Evolutionary conservation across 2,329 filamentous ascomycete species (phyloP).

Genomic region (Sporothrix variecibatus): DNA sequence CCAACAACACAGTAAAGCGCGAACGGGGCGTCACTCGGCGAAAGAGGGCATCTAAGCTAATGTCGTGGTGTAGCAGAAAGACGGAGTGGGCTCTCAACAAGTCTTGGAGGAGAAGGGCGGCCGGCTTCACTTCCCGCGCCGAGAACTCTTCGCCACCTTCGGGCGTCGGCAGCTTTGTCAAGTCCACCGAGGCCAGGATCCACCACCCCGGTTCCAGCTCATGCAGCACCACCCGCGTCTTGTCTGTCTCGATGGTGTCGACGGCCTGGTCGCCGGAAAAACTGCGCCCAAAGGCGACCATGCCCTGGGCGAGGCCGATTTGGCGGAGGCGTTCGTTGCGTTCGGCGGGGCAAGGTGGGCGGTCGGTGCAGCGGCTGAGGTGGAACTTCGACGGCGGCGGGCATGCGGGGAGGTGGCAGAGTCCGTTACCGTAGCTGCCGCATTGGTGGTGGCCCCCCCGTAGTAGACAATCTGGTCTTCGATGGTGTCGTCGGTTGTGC

Average conservation of each 20-base stretch:
- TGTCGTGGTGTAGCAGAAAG: constrained; percentile 85
- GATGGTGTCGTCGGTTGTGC: constrained; percentile 66
- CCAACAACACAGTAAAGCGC: constrained; percentile 71
- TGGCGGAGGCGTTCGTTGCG: constrained; percentile 86
- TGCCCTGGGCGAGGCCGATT: constrained; percentile 93
- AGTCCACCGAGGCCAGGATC: constrained; percentile 66
- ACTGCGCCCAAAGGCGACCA: constrained; percentile 87
- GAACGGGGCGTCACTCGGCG: constrained; percentile 58
- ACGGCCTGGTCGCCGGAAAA: constrained; percentile 78
- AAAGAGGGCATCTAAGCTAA: constrained; percentile 71
- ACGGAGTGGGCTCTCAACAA: constrained; percentile 77
- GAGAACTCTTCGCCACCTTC: constrained; percentile 72
- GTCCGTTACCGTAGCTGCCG: neutral
- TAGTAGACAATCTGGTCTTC: constrained; percentile 87
- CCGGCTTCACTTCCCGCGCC: constrained; percentile 83
- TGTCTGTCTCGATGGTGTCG: constrained; percentile 88
- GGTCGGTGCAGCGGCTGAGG: constrained; percentile 44
- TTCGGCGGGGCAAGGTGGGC: constrained; percentile 59
- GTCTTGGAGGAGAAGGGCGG: constrained; percentile 75
- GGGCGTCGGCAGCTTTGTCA: constrained; percentile 36
- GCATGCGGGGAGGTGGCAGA: constrained; percentile 23
- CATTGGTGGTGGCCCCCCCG: neutral
- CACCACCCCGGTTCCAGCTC: constrained; percentile 94
- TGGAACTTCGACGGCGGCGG: constrained; percentile 45
- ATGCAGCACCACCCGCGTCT: constrained; percentile 77